Evolutionary conservation across 73 alveolate species (phyloP).

Genomic region (Tetrahymena borealis): DNA sequence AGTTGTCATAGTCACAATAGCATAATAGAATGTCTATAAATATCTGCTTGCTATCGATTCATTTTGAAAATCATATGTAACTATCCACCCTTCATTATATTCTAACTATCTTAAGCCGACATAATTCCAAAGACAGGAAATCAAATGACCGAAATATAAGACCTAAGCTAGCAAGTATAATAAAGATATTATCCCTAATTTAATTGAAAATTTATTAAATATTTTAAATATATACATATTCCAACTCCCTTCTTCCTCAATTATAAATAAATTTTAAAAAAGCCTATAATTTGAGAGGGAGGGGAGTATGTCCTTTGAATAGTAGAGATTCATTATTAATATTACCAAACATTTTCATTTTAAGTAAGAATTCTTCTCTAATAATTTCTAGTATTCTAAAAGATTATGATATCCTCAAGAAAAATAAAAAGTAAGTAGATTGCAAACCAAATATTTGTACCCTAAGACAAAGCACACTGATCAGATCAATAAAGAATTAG

Average conservation of each 20-base stretch:
- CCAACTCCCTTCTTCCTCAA: no score
- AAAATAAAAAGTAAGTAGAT: neutral
- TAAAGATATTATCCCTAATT: neutral
- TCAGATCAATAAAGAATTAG: neutral
- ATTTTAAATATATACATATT: neutral
- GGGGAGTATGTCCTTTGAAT: no score
- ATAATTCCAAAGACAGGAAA: neutral
- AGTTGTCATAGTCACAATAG: constrained; percentile 35
- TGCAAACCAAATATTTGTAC: neutral
- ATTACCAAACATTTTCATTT: neutral
- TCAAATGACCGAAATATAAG: neutral
- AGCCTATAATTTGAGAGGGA: no score
- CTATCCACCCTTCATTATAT: neutral
- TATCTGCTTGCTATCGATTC: neutral
- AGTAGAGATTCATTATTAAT: no score
- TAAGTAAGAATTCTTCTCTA: neutral
- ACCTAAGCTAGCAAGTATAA: neutral
- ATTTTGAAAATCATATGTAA: neutral
- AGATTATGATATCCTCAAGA: neutral
- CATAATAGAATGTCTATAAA: constrained; percentile 16
- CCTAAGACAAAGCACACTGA: neutral
- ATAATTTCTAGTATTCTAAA: neutral
- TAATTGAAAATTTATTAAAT: no score
- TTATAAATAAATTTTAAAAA: no score
- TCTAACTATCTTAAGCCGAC: neutral